Base-by-base conservation (phyloP, 108 stramenopile genomes). In the Aurantiochytrium sp. region DNA sequence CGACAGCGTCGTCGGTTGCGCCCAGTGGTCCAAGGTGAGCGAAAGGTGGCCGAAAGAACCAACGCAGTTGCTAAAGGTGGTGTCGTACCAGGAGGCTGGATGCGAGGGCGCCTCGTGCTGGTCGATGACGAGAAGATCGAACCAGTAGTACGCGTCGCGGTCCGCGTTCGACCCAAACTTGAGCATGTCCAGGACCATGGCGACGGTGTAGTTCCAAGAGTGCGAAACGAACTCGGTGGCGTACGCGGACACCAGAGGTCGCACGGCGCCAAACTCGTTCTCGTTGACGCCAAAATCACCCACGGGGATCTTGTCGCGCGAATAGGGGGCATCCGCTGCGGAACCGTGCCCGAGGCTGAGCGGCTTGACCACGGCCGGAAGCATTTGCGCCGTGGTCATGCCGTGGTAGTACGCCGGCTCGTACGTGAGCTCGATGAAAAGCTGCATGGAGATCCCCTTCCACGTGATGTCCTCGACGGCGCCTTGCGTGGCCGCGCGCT, bases 141-240 rank as follows among this genome's bases (percentile, higher is more conserved):
- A 81, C 73, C 73, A 81, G 24, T 81, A 81, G 39, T 48, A 81
- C 6, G 42, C 73, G 2, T 81, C 39, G 19, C 8, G 24, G 30
- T 81, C 73, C 32, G 73, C 73, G 39, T 81, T 81, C 10, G 36
- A 22, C 24, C 73, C 73, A 81, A 81, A 81, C n/a, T 41, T 6
- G 8, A 81, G 30, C 73, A 48, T 48, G 45, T 48, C 45, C 27
- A 48, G 12, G 2, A 81, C 45, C 42, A 48, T 81, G 27, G 39
- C 39, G 2, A 81, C 8, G n/a, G 73, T 81, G 3, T 81, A 81
- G 36, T 12, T 48, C 73, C 73, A 81, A 17, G 42, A 41, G 24
- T 81, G 73, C n/a, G 42, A 48, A 1, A 81, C 73, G 45, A 81
- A 81, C 45, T 81, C 73, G n/a, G 73, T 81, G 1, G 73, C 73